Conservation (phyloP, 768 basidiomycete genomes). For the Collybia nuda region DNA sequence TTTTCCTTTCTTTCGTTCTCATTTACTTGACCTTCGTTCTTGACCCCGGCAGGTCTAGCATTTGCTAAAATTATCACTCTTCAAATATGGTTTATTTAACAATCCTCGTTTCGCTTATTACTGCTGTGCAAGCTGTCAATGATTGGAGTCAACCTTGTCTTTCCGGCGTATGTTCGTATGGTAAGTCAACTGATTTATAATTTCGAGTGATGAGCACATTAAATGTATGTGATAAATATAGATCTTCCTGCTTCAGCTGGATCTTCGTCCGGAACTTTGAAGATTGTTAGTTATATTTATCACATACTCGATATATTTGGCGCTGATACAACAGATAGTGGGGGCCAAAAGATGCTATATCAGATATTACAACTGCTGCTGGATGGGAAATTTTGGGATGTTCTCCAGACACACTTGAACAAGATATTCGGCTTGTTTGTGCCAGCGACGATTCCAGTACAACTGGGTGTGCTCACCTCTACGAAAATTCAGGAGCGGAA, state of each 20-base stretch:
- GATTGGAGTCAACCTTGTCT: conserved; percentile 43
- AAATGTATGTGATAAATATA: conserved; percentile 1
- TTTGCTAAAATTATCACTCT: background rate
- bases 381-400: conserved; percentile 55
- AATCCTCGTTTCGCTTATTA: conserved; percentile 11
- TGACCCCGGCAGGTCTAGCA: conserved; percentile 12
- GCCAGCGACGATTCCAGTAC: conserved; percentile 20
- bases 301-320: background rate
- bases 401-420: conserved; percentile 33
- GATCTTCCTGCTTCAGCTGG: conserved; percentile 29
- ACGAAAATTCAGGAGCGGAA: conserved; percentile 33
- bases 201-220: no score
- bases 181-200: conserved; percentile 11
- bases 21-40: conserved; percentile 6
- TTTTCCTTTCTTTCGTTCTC: conserved; percentile 5
- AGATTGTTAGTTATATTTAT: conserved; percentile 28
- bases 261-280: conserved; percentile 36
- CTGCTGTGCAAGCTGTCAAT: conserved; percentile 29
- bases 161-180: conserved; percentile 39
- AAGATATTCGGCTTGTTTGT: conserved; percentile 53
- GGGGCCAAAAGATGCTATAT: conserved; percentile 34
- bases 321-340: conserved; percentile 24
- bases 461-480: conserved; percentile 38
- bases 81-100: conserved; percentile 9
- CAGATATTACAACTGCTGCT: conserved; percentile 46